Conservation (phyloP, 129 eudicot genomes). For the Flaveria trinervia region DNA sequence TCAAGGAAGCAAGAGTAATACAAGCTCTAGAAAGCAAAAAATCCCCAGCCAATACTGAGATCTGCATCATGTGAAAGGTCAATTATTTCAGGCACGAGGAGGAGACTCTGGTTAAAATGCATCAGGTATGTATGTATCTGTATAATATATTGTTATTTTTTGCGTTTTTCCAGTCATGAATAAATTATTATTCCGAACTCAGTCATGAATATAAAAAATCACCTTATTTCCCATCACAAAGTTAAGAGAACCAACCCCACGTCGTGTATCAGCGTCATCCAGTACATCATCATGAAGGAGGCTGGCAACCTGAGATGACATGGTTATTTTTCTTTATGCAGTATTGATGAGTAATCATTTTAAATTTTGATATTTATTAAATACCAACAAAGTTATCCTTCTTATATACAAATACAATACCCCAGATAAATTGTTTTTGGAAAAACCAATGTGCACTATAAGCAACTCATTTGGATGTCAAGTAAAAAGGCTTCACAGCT, state of each 20-base stretch:
- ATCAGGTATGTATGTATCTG: no score
- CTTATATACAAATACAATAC: neutral
- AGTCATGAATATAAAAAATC: neutral
- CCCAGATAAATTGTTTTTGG: neutral
- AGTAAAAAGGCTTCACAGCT: no score
- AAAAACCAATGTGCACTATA: neutral
- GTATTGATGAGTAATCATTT: slow-evolving; percentile 4
- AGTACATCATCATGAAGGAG: slow-evolving; percentile 95
- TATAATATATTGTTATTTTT: neutral
- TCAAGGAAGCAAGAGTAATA: slow-evolving; percentile 78
- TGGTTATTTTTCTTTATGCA: slow-evolving; percentile 4
- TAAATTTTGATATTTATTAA: neutral
- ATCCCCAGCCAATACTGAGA: slow-evolving; percentile 93
- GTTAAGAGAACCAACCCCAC: slow-evolving; percentile 80
- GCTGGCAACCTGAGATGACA: slow-evolving; percentile 73
- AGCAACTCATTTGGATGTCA: neutral
- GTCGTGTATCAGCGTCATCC: slow-evolving; percentile 90
- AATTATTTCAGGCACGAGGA: no score
- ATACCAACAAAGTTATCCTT: neutral
- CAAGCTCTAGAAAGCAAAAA: slow-evolving; percentile 93
- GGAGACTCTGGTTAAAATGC: no score
- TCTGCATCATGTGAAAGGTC: slow-evolving; percentile 39
- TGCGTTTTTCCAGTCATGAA: neutral
- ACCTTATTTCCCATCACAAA: slow-evolving; percentile 94
- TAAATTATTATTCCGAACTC: neutral